A percentile compares a stretch with the other conserved stretches of the same genome.
These are phyloP conservation scores for Lachancea dasiensis DNA, from an alignment of 805 yeast genomes.

Conservation along the genomic window DNA sequence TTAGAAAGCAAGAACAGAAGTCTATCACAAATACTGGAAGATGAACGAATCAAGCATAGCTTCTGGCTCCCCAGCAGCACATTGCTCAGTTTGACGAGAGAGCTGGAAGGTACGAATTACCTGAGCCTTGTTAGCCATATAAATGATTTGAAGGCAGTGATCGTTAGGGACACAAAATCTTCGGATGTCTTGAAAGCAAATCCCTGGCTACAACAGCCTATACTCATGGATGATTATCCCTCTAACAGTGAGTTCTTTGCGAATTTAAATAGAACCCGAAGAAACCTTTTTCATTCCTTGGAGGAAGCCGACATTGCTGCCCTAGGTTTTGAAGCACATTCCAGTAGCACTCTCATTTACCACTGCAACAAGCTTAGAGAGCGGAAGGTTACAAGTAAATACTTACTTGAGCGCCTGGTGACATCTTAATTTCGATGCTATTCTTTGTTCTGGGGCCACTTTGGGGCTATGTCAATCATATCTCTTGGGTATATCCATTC, in stretches of 20 bases:
- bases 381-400: conserved; percentile 1
- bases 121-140: conserved; percentile 42
- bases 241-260: background rate
- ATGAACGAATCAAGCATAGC: conserved; percentile 26
- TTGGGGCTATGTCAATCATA: conserved; percentile 64
- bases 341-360: background rate
- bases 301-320: background rate
- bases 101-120: conserved; percentile 31
- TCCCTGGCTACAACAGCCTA: background rate
- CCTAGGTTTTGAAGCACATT: background rate
- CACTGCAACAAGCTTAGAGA: conserved; percentile 2
- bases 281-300: background rate
- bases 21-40: conserved; percentile 18
- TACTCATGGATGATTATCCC: background rate
- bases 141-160: conserved; percentile 30
- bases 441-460: conserved; percentile 52
- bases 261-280: background rate
- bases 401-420: too few species aligned
- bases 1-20: conserved; percentile 14
- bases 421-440: too few species aligned
- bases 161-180: background rate
- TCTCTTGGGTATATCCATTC: conserved; percentile 66
- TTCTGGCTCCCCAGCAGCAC: conserved; percentile 23
- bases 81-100: conserved; percentile 34
- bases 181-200: background rate